These are phyloP conservation scores for Barnettozyma siamensis DNA, from an alignment of 805 yeast species.

Conservation along the genomic window DNA sequence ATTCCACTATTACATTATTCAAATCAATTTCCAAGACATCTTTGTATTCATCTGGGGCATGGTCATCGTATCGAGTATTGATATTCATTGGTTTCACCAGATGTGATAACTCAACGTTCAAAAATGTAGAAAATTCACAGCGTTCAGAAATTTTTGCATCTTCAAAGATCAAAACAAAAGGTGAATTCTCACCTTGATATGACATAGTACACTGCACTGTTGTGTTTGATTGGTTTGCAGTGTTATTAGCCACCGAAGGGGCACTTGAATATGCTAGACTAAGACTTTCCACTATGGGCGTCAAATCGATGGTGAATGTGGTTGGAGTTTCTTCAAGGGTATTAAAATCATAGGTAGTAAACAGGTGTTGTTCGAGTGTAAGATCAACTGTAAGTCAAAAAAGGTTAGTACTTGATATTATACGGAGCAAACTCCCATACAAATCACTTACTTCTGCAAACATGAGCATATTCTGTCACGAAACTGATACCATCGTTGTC, in stretches of 20 bases:
- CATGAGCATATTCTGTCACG: conserved; percentile 41
- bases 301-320: conserved; percentile 38
- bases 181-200: conserved; percentile 44
- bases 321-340: conserved; percentile 8
- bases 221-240: neutral
- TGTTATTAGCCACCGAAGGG: conserved; percentile 9
- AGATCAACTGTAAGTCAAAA: too few relatives aligned
- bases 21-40: conserved; percentile 8
- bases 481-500: conserved; percentile 48
- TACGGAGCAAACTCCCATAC: too few relatives aligned
- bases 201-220: conserved; percentile 43
- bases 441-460: conserved; percentile 19
- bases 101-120: conserved; percentile 24
- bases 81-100: conserved; percentile 21
- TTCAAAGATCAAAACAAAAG: conserved; percentile 51
- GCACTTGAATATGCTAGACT: conserved; percentile 32
- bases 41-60: conserved; percentile 23
- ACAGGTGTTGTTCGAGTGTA: conserved; percentile 32
- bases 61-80: conserved; percentile 29
- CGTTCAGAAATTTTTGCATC: conserved; percentile 47
- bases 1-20: conserved; percentile 36
- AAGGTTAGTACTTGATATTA: too few relatives aligned
- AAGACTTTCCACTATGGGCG: conserved; percentile 45
- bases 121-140: conserved; percentile 48
- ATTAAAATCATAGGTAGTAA: conserved; percentile 27